Conservation (phyloP, 2,329 filamentous ascomycete species). For the Zalaria obscura region DNA sequence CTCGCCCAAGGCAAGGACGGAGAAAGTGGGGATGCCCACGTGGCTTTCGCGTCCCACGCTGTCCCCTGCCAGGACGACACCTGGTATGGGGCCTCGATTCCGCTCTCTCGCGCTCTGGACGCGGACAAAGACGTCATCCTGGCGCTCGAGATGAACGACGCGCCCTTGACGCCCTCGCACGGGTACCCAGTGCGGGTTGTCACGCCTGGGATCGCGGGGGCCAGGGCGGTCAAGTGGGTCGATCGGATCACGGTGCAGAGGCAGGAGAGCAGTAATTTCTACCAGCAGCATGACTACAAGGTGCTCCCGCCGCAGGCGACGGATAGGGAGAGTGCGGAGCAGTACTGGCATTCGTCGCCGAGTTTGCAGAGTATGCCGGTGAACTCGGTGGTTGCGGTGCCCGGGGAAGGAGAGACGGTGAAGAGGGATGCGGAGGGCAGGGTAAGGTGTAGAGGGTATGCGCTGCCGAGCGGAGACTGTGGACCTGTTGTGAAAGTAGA, state of each 20-base stretch:
- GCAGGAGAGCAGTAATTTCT: conserved; percentile 51
- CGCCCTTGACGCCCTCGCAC: conserved; percentile 48
- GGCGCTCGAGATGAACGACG: conserved; percentile 53
- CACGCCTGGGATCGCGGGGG: conserved; percentile 48
- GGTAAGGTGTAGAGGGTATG: conserved; percentile 42
- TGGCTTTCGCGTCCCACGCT: conserved; percentile 41
- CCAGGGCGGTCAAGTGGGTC: conserved; percentile 56
- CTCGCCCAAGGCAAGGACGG: too few relatives aligned
- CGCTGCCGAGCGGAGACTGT: conserved; percentile 54
- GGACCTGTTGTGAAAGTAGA: conserved; percentile 54
- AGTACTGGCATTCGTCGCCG: conserved; percentile 36
- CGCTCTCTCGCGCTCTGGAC: conserved; percentile 34
- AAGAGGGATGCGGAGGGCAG: conserved; percentile 10
- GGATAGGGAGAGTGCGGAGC: conserved; percentile 47
- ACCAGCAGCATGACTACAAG: conserved; percentile 55
- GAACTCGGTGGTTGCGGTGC: conserved; percentile 47
- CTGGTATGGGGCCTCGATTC: conserved; percentile 42
- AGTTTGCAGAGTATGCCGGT: conserved; percentile 56
- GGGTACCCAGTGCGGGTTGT: conserved; percentile 38
- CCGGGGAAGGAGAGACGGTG: conserved; percentile 11
- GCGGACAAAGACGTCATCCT: conserved; percentile 34
- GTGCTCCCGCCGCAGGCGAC: conserved; percentile 42
- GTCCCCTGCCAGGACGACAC: conserved; percentile 39
- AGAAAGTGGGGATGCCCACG: conserved; percentile 32
- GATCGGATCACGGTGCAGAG: conserved; percentile 48